phyloP scores from a whole-genome alignment of 352 stramenopile genomes.

The Phytophthora rubi region DNA sequence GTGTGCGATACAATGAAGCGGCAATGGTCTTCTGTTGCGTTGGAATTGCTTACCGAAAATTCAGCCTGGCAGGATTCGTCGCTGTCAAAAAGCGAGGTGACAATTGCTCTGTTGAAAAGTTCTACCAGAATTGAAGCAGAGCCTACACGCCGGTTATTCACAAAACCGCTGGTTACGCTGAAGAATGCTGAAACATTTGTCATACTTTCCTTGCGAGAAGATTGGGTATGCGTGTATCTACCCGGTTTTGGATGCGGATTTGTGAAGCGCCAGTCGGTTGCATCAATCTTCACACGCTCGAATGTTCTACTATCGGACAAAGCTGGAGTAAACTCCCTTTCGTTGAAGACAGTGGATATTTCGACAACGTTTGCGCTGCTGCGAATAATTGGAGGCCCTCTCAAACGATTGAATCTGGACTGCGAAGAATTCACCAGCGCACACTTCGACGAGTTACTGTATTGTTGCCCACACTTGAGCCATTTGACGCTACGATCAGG shows the following conservation, averaged over 20 bases:
- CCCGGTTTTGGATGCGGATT: constrained; percentile 31
- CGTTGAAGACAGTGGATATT: constrained; percentile 20
- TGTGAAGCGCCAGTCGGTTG: constrained; percentile 15
- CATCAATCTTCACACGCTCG: constrained; percentile 9
- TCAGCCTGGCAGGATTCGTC: background rate
- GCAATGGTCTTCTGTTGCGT: constrained; percentile 22
- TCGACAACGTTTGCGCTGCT: constrained; percentile 24
- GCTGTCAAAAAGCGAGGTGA: background rate
- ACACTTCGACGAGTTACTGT: constrained; percentile 19
- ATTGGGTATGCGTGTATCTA: constrained; percentile 32
- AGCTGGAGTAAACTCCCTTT: constrained; percentile 15
- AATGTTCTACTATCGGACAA: background rate
- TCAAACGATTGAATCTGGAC: constrained; percentile 22
- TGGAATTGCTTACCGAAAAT: background rate
- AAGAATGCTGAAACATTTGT: constrained; percentile 7
- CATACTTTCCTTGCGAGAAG: constrained; percentile 9
- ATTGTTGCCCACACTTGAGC: constrained; percentile 24
- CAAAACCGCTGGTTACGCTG: constrained; percentile 17
- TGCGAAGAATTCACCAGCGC: constrained; percentile 23
- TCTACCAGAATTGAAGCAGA: constrained; percentile 24
- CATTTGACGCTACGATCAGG: constrained; percentile 17
- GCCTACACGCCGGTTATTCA: constrained; percentile 23
- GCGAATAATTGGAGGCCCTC: constrained; percentile 8
- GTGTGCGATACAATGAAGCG: constrained; percentile 8
- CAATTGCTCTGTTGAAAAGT: constrained; percentile 18